These are phyloP conservation scores for Trichoderma virens DNA, from an alignment of 495 filamentous ascomycete genomes.

Conservation along the genomic window DNA sequence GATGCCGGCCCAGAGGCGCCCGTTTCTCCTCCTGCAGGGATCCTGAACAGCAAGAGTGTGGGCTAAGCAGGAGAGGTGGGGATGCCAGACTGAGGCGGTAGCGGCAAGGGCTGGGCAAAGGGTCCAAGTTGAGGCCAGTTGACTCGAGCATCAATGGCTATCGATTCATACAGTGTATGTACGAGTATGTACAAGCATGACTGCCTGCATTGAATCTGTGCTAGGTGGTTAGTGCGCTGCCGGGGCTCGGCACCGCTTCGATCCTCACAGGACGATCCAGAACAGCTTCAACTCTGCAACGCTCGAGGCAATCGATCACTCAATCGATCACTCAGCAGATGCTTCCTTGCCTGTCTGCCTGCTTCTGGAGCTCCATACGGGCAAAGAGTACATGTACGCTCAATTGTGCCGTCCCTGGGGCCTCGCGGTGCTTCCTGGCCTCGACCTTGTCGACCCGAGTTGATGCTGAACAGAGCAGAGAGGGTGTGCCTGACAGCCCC, in stretches of 20 bases:
- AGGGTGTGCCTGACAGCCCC: conserved; percentile 7
- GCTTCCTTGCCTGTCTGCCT: too few relatives aligned
- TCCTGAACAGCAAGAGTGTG: not conserved
- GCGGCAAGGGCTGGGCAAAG: not conserved
- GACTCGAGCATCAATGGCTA: not conserved
- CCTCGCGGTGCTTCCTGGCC: not conserved
- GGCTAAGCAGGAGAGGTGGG: conserved; percentile 4
- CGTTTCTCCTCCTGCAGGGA: conserved; percentile 2
- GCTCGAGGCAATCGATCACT: too few relatives aligned
- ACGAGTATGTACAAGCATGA: not conserved
- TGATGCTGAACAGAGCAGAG: not conserved
- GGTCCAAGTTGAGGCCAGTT: not conserved
- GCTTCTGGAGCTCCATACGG: too few relatives aligned
- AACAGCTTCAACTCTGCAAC: not conserved
- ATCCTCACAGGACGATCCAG: not conserved
- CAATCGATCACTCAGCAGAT: too few relatives aligned
- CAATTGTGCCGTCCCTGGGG: too few relatives aligned
- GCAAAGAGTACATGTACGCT: too few relatives aligned
- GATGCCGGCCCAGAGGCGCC: conserved; percentile 6
- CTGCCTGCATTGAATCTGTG: conserved; percentile 1
- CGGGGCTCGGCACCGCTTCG: conserved; percentile 3
- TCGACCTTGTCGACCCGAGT: not conserved
- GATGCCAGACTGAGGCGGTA: conserved; percentile 6
- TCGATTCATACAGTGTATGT: not conserved
- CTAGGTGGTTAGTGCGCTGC: not conserved